Base-by-base conservation (phyloP, 176 grass and related monocot species). In the Oryza glaberrima region DNA sequence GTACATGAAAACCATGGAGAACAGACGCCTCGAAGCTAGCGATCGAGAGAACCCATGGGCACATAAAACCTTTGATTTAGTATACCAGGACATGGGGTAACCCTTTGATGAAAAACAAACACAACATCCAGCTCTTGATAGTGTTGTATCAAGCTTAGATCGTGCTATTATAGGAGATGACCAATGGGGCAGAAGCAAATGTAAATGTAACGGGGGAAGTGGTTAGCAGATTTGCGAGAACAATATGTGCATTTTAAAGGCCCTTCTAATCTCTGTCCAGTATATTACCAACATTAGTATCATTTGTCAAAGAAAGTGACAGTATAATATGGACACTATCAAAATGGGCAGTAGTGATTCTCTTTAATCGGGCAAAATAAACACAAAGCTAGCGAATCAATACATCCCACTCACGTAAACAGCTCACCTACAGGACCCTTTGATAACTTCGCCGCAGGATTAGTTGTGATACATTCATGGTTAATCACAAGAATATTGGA, bases 401-500 rank as follows among this genome's bases (percentile, higher is more conserved):
- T 74, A 85, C 82, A 70, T 41, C 72, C 65, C 77, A 76, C 12
- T 67, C 76, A 81, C 9, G 88, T 81, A 25, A 89, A 70, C 20
- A 44, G 28, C 51, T 89, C 82, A 85, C 77, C 82, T 85, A 85
- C 77, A 81, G 40, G 51, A 54, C 52, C 11, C 69, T 74, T 74
- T 13, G 45, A 69, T 69, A 70, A 16, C n/a, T 63, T 44, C 72
- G 70, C 77, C 32, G 32, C 65, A 34, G 15, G 88, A 83, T 89
- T 77, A 85, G 85, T 23, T 3, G 36, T 60, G 51, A 65, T 65
- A 49, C 38, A 28, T 41, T 49, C 28, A 28, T 54, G 63, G 28
- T 80, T 67, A 77, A 86, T 90, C 83, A 99, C 84, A 99, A 99
- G 77, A 99, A 96, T 76, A 99, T 89, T 2, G 96, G 96, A 30